Base-by-base conservation (phyloP, 1,139 yeast genomes). In the Taphrina deformans region DNA sequence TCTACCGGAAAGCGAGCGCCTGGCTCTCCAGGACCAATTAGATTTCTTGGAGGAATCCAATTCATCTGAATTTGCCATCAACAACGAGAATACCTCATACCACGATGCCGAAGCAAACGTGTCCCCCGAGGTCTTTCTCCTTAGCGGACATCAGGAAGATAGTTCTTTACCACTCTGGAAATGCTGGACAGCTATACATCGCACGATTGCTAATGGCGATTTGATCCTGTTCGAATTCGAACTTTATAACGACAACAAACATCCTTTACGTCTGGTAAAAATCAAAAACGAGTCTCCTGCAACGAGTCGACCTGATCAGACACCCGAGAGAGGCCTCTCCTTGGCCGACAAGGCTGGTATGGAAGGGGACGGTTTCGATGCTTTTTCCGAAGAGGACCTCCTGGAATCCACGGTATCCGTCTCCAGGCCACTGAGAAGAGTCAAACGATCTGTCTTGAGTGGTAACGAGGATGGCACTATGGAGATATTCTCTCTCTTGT, bases 311-410 rank as follows among this genome's bases (percentile, higher is more conserved):
- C 45, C 45, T 2, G 21, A 35, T 4, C 38, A 50, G 16, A 45
- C 35, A 21, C 23, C 48, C 5, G 56, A 52, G 21, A 27, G 55
- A n/a, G 56, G 56, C 16, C 14, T 59, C 51, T 46, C 33, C 14
- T 7, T 31, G 27, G 44, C 29, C 10, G 58, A 26, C 26, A 59
- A 59, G 50, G 51, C 51, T 14, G 63, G 63, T 24, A 59, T 62
- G 62, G 56, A 51, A 18, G 62, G 61, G 7, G 62, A 48, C 21
- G 62, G 59, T 10, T 45, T 62, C 16, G 60, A 48, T 46, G 62
- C 61, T 21, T 52, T 55, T 24, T 62, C 65, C 5, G 62, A 53
- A 45, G 65, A 62, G 21, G 62, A 55, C 26, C 33, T 62, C 24
- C 16, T 48, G 50, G 33, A 33, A 21, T 62, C 65, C n/a, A 62